Evolutionary conservation across 2,329 filamentous ascomycete genomes (phyloP), one percentile per base, ranked within the genome.

Genomic region (Emmonsiellopsis sp.): DNA sequence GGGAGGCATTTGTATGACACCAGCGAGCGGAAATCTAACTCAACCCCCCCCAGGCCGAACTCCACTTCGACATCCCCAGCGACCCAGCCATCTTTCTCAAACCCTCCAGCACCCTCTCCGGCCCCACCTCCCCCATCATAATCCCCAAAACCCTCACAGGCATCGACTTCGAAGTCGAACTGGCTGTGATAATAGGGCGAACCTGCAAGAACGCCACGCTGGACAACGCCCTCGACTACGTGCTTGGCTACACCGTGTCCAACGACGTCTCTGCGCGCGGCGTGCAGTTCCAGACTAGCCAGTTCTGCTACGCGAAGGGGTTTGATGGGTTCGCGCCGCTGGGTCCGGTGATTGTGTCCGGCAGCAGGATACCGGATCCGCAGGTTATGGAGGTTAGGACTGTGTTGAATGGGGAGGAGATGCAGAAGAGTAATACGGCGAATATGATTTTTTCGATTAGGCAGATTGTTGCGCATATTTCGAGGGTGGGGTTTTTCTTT

Each of bases 251-350:
- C 63, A 82, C 80, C 0, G 75, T 76, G 21, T 75, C 76, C 60
- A 86, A 85, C 67, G 82, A 86, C 61, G 76, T 86, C 6, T 83
- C 80, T 2, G 79, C 77, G 56, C 76, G 81, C 3, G 76, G 77
- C 49, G 73, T 72, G 51, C 81, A 84, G 68, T 72, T 77, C 59
- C 70, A 72, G 21, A 74, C 78, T 62, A 71, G 69, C 49, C 79
- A 82, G 62, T 80, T 77, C 73, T 79, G 74, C 54, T 83, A 77
- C 62, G 81, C 77, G 27, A 82, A 83, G 66, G 78, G 79, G 1
- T 80, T 82, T 52, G 80, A 82, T 57, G 36, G 36, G 13, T 67
- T 74, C 2, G 76, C 76, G 0, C 80, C 79, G 0, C 53, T 82
- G 0, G 79, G 79, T 0, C 79, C 79, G 0, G 68, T 66, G 39